Evolutionary conservation across 768 basidiomycete genomes (phyloP).

Genomic region (Lanmaoa rubissima): DNA sequence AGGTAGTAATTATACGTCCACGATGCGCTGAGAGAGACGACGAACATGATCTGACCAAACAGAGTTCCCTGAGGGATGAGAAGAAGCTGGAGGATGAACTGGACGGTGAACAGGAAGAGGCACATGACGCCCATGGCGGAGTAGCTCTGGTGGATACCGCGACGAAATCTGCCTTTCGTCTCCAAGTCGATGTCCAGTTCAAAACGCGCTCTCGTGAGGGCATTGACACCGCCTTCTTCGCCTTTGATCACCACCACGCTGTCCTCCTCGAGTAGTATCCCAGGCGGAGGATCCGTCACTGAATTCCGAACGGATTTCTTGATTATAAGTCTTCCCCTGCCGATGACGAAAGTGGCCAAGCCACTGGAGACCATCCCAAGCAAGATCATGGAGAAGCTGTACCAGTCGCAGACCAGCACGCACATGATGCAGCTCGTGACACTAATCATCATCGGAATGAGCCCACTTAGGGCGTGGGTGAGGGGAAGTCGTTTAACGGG

Average conservation of each 20-base stretch:
- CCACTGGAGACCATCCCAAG: slow-evolving; percentile 31
- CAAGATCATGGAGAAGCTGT: slow-evolving; percentile 30
- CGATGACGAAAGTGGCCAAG: slow-evolving; percentile 25
- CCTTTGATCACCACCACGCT: slow-evolving; percentile 28
- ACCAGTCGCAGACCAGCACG: slow-evolving; percentile 30
- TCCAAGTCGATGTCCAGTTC: slow-evolving; percentile 11
- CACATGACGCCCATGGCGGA: slow-evolving; percentile 14
- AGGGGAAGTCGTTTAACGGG: slow-evolving; percentile 6
- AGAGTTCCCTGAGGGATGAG: slow-evolving; percentile 32
- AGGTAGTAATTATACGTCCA: slow-evolving; percentile 34
- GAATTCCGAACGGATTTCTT: slow-evolving; percentile 14
- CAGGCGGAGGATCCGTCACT: slow-evolving; percentile 20
- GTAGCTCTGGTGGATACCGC: slow-evolving; percentile 3
- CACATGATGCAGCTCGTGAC: slow-evolving; percentile 20
- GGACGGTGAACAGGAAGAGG: slow-evolving; percentile 26
- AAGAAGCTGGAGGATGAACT: slow-evolving; percentile 33
- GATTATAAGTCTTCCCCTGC: slow-evolving; percentile 24
- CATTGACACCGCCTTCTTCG: slow-evolving; percentile 21
- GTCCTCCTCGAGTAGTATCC: slow-evolving; percentile 20
- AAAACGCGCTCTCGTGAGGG: slow-evolving; percentile 29
- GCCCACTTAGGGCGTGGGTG: slow-evolving; percentile 2
- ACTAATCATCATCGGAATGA: slow-evolving; percentile 26
- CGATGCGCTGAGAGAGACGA: slow-evolving; percentile 27
- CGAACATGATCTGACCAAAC: slow-evolving; percentile 35
- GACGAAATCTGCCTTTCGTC: not conserved